Evolutionary conservation across 75 land plant species (phyloP).

Genomic region (Pseudotsuga menziesii): DNA sequence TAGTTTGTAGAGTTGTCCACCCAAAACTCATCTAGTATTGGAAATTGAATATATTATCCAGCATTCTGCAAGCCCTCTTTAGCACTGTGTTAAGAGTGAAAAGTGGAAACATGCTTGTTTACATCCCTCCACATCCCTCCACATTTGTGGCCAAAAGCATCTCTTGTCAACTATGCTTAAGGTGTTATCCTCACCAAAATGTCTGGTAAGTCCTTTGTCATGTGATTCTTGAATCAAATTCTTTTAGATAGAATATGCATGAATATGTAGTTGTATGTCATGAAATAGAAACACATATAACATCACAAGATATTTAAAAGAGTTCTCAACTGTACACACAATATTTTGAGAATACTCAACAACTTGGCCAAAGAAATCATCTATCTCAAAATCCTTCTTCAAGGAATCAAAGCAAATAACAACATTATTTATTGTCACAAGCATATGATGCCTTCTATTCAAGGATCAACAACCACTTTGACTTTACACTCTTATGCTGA

Average conservation of each 20-base stretch:
- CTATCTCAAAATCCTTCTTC: constrained; percentile 9
- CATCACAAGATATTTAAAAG: neutral
- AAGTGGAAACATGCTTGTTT: neutral
- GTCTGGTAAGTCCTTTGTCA: constrained; percentile 12
- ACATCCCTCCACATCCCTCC: constrained; percentile 16
- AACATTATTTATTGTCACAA: neutral
- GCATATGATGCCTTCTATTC: constrained; percentile 2
- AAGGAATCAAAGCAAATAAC: constrained; percentile 14
- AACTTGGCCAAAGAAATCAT: neutral
- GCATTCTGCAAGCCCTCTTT: constrained; percentile 7
- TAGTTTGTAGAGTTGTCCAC: neutral
- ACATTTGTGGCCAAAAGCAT: constrained; percentile 23
- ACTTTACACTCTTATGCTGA: constrained; percentile 9
- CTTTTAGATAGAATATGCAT: neutral
- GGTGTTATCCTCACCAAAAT: constrained; percentile 27
- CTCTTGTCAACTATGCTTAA: neutral
- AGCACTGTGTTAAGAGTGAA: constrained; percentile 4
- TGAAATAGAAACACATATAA: constrained; percentile 16
- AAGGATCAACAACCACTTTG: constrained; percentile 17
- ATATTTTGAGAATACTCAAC: neutral
- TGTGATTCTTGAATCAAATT: constrained; percentile 10
- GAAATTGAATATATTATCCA: constrained; percentile 2
- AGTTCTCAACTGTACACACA: neutral
- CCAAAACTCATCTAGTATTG: constrained; percentile 16
- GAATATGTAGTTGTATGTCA: constrained; percentile 11